Evolutionary conservation across 768 basidiomycete genomes (phyloP).

Genomic region (Termitomyces sp.): DNA sequence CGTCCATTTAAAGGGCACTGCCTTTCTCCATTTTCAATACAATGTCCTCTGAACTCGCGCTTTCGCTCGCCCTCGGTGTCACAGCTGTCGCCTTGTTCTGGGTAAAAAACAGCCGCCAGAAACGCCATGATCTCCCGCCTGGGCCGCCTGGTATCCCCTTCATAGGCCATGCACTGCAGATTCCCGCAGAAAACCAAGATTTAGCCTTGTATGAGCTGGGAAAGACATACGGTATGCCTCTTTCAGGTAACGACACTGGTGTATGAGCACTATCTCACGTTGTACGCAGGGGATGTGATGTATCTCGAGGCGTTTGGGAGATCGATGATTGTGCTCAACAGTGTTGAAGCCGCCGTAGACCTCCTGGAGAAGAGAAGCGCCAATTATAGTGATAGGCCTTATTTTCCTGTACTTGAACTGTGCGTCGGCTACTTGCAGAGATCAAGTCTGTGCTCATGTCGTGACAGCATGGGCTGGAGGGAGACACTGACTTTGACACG

Average conservation of each 20-base stretch:
- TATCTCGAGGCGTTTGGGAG: background rate
- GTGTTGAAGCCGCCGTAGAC: background rate
- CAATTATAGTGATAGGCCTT: too few relatives aligned
- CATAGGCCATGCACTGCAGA: constrained; percentile 20
- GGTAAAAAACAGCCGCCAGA: background rate
- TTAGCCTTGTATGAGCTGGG: constrained; percentile 23
- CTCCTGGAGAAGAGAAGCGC: too few relatives aligned
- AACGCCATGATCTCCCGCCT: constrained; percentile 18
- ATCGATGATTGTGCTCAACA: background rate
- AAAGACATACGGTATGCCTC: constrained; percentile 24
- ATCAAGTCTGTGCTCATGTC: background rate
- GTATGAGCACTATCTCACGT: background rate
- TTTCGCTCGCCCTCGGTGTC: background rate
- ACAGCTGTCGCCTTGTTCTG: background rate
- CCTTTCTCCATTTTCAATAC: background rate
- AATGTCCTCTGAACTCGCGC: background rate
- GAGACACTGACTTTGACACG: too few relatives aligned
- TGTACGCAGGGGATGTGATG: constrained; percentile 16
- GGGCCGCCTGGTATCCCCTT: constrained; percentile 30
- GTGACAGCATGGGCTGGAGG: background rate
- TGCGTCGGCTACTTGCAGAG: background rate
- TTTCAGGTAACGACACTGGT: background rate
- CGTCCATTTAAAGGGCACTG: background rate
- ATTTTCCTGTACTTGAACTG: too few relatives aligned
- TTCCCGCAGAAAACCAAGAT: constrained; percentile 22